Evolutionary conservation across 345 rosid genomes (phyloP), one percentile per base, ranked within the genome.

Genomic region (Lepidium aucheri): DNA sequence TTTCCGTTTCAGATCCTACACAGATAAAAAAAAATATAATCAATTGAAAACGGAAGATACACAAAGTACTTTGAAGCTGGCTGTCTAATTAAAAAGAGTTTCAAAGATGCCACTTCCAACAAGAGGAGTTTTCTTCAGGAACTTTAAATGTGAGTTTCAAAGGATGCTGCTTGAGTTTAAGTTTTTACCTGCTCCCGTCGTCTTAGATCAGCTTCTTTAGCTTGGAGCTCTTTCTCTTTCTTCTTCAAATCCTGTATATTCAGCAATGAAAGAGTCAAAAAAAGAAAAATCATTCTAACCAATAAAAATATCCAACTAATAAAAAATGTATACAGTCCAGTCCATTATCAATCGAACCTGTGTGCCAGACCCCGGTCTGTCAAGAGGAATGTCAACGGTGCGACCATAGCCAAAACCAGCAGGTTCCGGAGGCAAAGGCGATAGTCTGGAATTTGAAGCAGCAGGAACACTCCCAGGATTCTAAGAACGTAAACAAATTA

Each of bases 351-450:
- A 22, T n/a, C 65, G 28, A 76, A 80, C 82, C 81, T 74, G 76
- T 67, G 63, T 35, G 51, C 39, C 69, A 40, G 78, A 57, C 34
- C 76, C 77, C 9, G 81, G 83, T 46, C 78, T 76, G 69, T 87
- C 96, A 60, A 95, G 96, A 76, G 99, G 97, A 78, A 95, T 84
- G 76, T 91, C 99, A 68, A 86, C 60, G 1, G 97, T 88, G 8
- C 84, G 92, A 57, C 84, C 89, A 41, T 84, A 83, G 17, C 80
- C 83, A 63, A 76, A 87, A 62, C 82, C 99, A 59, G 83, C 86
- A 49, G 96, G 97, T 53, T 95, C 99, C 3, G 81, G 95, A 75
- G 99, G 97, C 71, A 91, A 90, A 36, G 99, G 99, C 13, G 97
- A 83, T 58, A 95, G 83, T 78, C 87, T 85, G 4, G 97, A 88